Percentiles rank a stretch among this genome's conserved stretches.
Conservation (phyloP, 306 rosid genomes). For the Senna tora region DNA sequence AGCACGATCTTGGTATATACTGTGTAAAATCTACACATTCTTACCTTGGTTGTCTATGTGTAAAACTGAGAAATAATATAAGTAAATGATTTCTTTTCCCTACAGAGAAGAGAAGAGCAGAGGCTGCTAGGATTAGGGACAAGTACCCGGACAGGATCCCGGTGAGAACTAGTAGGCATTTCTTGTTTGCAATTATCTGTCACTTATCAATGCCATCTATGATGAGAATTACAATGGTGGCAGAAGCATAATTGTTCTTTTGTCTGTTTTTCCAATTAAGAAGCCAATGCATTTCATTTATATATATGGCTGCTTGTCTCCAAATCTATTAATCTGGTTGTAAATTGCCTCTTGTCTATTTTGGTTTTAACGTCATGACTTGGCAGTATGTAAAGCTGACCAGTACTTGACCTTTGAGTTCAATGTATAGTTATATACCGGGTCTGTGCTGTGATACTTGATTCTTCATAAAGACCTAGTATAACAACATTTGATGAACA, state of each 20-base stretch:
- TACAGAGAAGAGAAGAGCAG: conserved; percentile 89
- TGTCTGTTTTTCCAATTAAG: conserved; percentile 7
- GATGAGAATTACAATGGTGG: conserved; percentile 27
- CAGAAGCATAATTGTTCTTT: conserved; percentile 3
- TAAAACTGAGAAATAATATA: conserved; percentile 9
- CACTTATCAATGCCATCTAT: conserved; percentile 11
- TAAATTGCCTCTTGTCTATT: conserved; percentile 18
- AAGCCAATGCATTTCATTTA: conserved; percentile 5
- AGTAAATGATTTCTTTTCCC: conserved; percentile 26
- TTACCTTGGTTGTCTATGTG: conserved; percentile 31
- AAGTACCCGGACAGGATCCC: conserved; percentile 94
- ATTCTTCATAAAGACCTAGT: neutral
- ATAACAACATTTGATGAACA: conserved; percentile 2
- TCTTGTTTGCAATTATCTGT: conserved; percentile 1
- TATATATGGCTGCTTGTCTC: neutral
- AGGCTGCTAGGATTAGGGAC: conserved; percentile 91
- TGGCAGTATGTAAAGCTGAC: conserved; percentile 18
- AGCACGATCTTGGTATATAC: conserved; percentile 83
- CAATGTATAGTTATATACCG: neutral
- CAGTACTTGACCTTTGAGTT: neutral
- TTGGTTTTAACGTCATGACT: conserved; percentile 21
- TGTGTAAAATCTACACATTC: neutral
- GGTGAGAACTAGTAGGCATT: conserved; percentile 51
- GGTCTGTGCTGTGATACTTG: conserved; percentile 6
- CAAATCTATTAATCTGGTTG: neutral